Evolutionary conservation across 2,329 filamentous ascomycete genomes (phyloP).

Genomic region (Furcasterigmium furcatum): DNA sequence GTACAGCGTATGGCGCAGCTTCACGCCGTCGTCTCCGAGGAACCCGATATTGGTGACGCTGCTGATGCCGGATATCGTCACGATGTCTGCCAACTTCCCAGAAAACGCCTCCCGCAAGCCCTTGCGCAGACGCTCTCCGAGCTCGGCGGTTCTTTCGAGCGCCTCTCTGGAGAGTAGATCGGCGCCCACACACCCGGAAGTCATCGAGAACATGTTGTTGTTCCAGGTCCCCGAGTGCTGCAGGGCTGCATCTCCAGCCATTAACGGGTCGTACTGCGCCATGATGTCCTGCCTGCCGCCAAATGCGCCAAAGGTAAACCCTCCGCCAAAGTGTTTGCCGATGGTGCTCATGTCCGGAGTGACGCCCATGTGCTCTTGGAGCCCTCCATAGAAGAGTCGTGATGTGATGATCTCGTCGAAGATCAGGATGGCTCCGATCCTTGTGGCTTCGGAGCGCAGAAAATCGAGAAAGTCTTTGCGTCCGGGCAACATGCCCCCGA

Average conservation of each 20-base stretch:
- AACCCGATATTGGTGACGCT: conserved; percentile 10
- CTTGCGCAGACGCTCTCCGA: conserved; percentile 5
- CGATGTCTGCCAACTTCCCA: not conserved
- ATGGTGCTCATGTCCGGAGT: conserved; percentile 60
- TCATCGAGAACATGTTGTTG: conserved; percentile 14
- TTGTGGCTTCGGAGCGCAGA: conserved; percentile 8
- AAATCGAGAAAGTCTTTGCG: conserved; percentile 37
- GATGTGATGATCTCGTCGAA: conserved; percentile 73
- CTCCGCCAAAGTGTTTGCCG: conserved; percentile 66
- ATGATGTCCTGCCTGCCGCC: conserved; percentile 59
- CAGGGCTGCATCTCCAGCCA: conserved; percentile 6
- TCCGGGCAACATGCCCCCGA: conserved; percentile 54
- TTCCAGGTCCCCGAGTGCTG: conserved; percentile 14
- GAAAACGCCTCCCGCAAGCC: conserved; percentile 4
- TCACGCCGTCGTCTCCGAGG: conserved; percentile 1
- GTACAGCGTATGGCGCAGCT: conserved; percentile 9
- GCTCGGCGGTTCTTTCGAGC: conserved; percentile 5
- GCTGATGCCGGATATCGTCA: conserved; percentile 7
- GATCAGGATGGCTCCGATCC: conserved; percentile 54
- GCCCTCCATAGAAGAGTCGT: conserved; percentile 48
- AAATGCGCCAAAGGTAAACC: conserved; percentile 64
- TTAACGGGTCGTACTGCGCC: conserved; percentile 50
- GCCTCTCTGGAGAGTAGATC: conserved; percentile 8
- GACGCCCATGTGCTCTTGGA: conserved; percentile 38
- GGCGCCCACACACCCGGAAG: conserved; percentile 10